Evolutionary conservation across 2,329 filamentous ascomycete genomes (phyloP).

Genomic region (Sphaerulina musiva): DNA sequence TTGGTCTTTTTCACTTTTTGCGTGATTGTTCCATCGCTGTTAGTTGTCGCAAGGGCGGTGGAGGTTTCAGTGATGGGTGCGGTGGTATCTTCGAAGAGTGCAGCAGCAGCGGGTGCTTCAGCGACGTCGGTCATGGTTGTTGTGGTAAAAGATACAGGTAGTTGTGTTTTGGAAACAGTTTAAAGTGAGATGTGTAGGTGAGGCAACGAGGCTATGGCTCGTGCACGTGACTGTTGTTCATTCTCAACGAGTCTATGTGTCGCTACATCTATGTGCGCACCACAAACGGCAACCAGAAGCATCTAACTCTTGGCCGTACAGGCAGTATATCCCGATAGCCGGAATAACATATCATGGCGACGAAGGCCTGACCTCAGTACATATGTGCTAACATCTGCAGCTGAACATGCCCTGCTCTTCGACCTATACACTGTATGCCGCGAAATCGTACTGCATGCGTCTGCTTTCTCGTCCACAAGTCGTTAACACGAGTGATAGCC

Average conservation of each 20-base stretch:
- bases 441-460: background rate
- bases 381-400: background rate
- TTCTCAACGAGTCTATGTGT: too few species aligned
- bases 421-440: background rate
- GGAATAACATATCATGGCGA: too few species aligned
- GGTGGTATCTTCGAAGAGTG: conserved; percentile 23
- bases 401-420: background rate
- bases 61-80: conserved; percentile 16
- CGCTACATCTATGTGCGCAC: too few species aligned
- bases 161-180: background rate
- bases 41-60: conserved; percentile 20
- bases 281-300: too few species aligned
- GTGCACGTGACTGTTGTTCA: too few species aligned
- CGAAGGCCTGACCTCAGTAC: background rate
- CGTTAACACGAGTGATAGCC: background rate
- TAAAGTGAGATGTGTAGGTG: background rate
- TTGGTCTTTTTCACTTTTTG: conserved; percentile 70
- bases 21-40: conserved; percentile 30
- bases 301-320: too few species aligned
- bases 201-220: background rate
- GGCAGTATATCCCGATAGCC: too few species aligned
- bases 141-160: background rate
- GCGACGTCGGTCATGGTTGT: conserved; percentile 8
- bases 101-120: background rate
- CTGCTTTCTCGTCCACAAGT: background rate